Evolutionary conservation across 2,329 filamentous ascomycete species (phyloP), one percentile per base, ranked within the genome.

Genomic region (Apiospora kogelbergensis): DNA sequence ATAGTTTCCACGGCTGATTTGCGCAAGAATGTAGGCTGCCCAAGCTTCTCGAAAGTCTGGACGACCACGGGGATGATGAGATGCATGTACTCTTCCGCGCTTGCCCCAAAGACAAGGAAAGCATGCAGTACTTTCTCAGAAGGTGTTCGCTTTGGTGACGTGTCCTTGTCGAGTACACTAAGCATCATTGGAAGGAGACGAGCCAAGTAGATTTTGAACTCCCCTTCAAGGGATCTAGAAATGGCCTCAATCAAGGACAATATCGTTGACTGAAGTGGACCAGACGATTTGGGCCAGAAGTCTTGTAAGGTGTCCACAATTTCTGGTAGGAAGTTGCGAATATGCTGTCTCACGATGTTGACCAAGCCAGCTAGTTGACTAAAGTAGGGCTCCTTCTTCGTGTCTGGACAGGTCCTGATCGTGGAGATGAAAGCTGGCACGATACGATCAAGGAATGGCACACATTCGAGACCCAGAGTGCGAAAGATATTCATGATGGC

Each of bases 401-500:
- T 91, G 2, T 89, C 85, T 20, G 93, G 89, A 6, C 95, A 94
- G 66, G 91, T 92, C 73, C 92, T 89, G 71, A 99, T 97, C 68
- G 99, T 95, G 20, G 89, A 86, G 53, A 99, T 86, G 77, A 99
- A 99, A 0, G 94, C 96, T 0, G 97, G 96, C 41, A 99, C 93
- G 71, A 99, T 98, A 70, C 96, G 92, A 70, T 93, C 92, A 1
- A 99, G 88, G 80, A 98, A 99, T 0, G 94, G 93, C 10, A 99
- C 95, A 78, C 96, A 99, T 78, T 98, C 97, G 74, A 99, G 83
- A 2, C 96, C 96, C 70, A 99, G 87, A 0, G 97, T 99, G 74
- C 96, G 93, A 82, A 99, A 99, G 70, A 99, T 99, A 74, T 94
- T 97, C 90, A 99, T 98, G 75, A 99, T 97, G 6, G 96, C 96